Base-by-base conservation (phyloP, 768 basidiomycete species). In the Pholiota conissans region DNA sequence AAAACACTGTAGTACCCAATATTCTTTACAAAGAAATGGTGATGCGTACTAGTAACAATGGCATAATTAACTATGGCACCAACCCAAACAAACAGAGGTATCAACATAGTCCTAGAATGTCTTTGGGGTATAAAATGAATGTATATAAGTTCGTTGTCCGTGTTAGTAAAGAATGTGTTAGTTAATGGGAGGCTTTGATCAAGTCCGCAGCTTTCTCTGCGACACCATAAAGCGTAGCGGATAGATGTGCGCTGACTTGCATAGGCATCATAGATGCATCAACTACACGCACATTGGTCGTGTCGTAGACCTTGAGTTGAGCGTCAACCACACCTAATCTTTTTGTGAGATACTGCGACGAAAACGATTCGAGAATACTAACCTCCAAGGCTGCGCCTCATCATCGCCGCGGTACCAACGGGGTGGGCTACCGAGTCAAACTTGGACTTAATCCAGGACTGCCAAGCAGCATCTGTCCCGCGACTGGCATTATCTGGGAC, bases 191-290 rank as follows among this genome's bases (percentile, higher is more conserved):
- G 1, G 77, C 77, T 61, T 79, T 79, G 65, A 82, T 82, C 35
- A 83, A 61, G 57, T 79, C 77, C 3, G 79, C 81, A 16, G 80
- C 81, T 64, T 82, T 81, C 69, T 83, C 82, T 6, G 81, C 81
- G n/a, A 85, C 72, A 20, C 78, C 81, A 61, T 81, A 84, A 32
- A 82, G 64, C 55, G 82, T 80, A 11, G 77, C 73, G 29, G 73
- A 73, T 53, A 81, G 56, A 59, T 81, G 79, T 3, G 79, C 79
- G 57, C 77, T 77, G 42, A 84, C 62, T 53, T 81, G 79, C 35
- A 80, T 56, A 6, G 83, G 82, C 59, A 82, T 65, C 6, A 82
- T 63, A 32, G 77, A 79, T 16, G 79, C 79, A 64, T 84, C 83
- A 0, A 80, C 79, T 28, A 84, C 79, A 8, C 82, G 77, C 22